Evolutionary conservation across 257 asterid genomes (phyloP).

Genomic region (Jaltomata sinuosa): DNA sequence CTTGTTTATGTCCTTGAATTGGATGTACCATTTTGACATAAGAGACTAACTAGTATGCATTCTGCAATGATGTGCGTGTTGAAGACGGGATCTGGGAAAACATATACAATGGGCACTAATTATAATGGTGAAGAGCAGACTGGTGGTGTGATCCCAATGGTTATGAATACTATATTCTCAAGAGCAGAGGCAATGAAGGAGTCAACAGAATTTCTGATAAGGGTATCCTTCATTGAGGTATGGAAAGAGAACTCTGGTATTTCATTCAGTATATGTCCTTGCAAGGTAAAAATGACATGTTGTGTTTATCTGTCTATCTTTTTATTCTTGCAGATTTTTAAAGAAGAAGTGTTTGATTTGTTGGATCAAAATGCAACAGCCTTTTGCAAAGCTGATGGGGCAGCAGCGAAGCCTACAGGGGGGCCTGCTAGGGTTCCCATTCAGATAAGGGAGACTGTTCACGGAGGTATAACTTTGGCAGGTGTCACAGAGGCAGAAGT

Average conservation of each 20-base stretch:
- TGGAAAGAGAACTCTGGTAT: background rate
- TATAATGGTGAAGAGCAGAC: conserved; percentile 79
- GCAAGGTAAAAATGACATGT: background rate
- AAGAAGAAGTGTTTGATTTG: conserved; percentile 94
- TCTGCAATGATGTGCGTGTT: background rate
- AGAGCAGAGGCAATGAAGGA: conserved; percentile 52
- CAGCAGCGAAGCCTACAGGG: conserved; percentile 12
- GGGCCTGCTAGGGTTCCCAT: conserved; percentile 78
- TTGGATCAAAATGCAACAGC: conserved; percentile 38
- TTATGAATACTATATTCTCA: conserved; percentile 75
- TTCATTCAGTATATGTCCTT: background rate
- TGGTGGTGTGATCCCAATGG: conserved; percentile 75
- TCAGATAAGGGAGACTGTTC: conserved; percentile 81
- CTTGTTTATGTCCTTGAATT: background rate
- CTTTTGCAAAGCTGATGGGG: conserved; percentile 28
- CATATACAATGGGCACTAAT: conserved; percentile 97
- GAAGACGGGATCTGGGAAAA: conserved; percentile 98
- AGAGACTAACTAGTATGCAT: background rate
- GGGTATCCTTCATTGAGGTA: conserved; percentile 98
- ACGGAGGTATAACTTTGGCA: conserved; percentile 86
- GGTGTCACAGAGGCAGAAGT: conserved; percentile 98
- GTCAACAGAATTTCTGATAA: conserved; percentile 58
- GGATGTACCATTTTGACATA: background rate
- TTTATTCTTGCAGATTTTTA: conserved; percentile 58
- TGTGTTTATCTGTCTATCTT: background rate